These are phyloP conservation scores for Heimioporus sp. DNA, from an alignment of 768 basidiomycete genomes.

Conservation along the genomic window DNA sequence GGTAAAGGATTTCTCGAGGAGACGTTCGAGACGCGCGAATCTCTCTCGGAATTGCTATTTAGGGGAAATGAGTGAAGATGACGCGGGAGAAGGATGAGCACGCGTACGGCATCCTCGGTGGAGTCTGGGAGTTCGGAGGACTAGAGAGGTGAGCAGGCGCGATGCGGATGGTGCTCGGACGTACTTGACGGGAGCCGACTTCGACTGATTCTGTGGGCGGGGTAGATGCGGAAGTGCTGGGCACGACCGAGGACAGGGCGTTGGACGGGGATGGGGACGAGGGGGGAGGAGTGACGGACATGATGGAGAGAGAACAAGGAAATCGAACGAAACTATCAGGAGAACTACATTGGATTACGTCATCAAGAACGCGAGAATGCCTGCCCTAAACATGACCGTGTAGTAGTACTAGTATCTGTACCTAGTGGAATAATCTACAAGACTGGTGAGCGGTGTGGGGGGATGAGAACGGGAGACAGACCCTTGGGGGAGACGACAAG, in stretches of 20 bases:
- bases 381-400: slow-evolving; percentile 16
- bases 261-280: too few species aligned
- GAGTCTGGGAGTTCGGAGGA: slow-evolving; percentile 11
- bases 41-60: slow-evolving; percentile 50
- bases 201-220: slow-evolving; percentile 15
- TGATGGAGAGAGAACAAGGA: not conserved
- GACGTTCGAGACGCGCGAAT: slow-evolving; percentile 53
- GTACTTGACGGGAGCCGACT: slow-evolving; percentile 16
- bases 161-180: not conserved
- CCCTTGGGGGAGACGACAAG: slow-evolving; percentile 96
- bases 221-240: slow-evolving; percentile 29
- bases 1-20: slow-evolving; percentile 75
- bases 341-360: slow-evolving; percentile 15
- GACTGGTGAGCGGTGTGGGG: not conserved
- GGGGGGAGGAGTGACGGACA: slow-evolving; percentile 22
- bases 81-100: not conserved
- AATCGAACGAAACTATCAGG: too few species aligned
- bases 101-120: slow-evolving; percentile 20
- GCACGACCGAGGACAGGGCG: slow-evolving; percentile 5
- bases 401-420: slow-evolving; percentile 58
- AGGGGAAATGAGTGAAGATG: not conserved
- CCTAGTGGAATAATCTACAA: slow-evolving; percentile 75
- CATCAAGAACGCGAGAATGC: slow-evolving; percentile 26
- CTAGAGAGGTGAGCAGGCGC: slow-evolving; percentile 3
- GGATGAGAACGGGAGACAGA: slow-evolving; percentile 28